Base-by-base conservation (phyloP, 148 eudicot genomes). In the Heliamphora exappendiculata region DNA sequence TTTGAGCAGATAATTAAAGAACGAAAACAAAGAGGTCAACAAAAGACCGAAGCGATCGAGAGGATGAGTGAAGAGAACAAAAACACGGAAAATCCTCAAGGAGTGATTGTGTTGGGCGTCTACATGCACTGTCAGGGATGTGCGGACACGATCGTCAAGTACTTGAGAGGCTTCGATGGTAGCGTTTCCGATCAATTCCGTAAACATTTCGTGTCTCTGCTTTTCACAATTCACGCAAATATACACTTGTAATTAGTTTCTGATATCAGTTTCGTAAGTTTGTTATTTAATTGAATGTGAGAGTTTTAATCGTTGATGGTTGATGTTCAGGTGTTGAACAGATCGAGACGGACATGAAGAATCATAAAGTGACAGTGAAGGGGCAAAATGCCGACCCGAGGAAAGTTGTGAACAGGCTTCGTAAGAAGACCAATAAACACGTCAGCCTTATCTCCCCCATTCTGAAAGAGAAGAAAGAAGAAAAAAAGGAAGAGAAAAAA, bases 121-220 rank as follows among this genome's bases (percentile, higher is more conserved):
- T 80, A 75, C 54, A 80, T 89, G 70, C 96, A 91, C 42, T 91
- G 96, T 70, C 78, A 83, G 47, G 83, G 87, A 45, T 91, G 96
- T 70, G 83, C 78, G 0, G 57, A 84, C 4, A 49, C 73, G 28
- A 74, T 89, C 0, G 47, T 71, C 55, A 87, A 79, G 74, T 47
- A 70, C 67, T 78, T 91, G 39, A 73, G 79, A 24, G 88, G 86
- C 36, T 80, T 78, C 54, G 84, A 82, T 26, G 96, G 96, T 88
- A 78, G 7, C 22, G 1, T 65, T 37, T 59, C 31, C 17, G 1
- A 49, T 69, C 17, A 17, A 72, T 45, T 50, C 19, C 11, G 4
- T 12, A 7, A 3, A 0, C 20, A 28, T 12, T 5, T 20, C 16
- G 3, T 55, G 0, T 7, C 7, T 37, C 36, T 34, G 17, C n/a